Evolutionary conservation across 176 grass and related monocot genomes (phyloP), one percentile per base, ranked within the genome.

Genomic region (Musa beccarii): DNA sequence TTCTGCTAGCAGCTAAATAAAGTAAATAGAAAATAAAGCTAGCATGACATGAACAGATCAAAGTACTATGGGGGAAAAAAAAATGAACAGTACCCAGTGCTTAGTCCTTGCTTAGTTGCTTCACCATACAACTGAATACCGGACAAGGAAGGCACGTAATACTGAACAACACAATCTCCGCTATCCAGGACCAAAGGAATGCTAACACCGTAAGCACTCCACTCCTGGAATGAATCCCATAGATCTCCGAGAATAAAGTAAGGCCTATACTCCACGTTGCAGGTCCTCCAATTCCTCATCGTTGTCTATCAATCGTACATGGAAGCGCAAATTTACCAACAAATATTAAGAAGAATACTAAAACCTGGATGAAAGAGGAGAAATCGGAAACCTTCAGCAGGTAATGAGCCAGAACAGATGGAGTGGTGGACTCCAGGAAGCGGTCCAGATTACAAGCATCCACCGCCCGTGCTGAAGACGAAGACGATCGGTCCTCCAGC

Each of bases 141-240:
- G 9, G 86, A 88, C 70, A 88, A 75, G 79, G 78, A 88, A 22
- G 86, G 86, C 51, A 88, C 81, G 51, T 88, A 88, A 67, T 88
- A 88, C 51, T 84, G 86, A 70, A 88, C 70, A 61, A 84, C 55
- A 16, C 69, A 69, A 53, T 88, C 82, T 51, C 82, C 70, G 1
- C 79, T 82, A 52, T 88, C 75, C 49, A 88, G 81, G 52, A 88
- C 11, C 55, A 84, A 59, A 16, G 82, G 78, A 55, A 84, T 68
- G 26, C 86, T 82, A 6, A 70, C 82, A 64, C 86, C 86, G 78
- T 81, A 88, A 1, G 78, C 86, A 51, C 86, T 88, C 79, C 79
- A 88, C 62, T 88, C 86, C 82, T 68, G 83, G 52, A 81, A 88
- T 15, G 82, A 76, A 49, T 84, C 82, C 86, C 86, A 88, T 12